A percentile compares a stretch with the other conserved stretches of the same genome.
Evolutionary conservation across 495 filamentous ascomycete genomes (phyloP).

Genomic region (Penicillium ucsense): DNA sequence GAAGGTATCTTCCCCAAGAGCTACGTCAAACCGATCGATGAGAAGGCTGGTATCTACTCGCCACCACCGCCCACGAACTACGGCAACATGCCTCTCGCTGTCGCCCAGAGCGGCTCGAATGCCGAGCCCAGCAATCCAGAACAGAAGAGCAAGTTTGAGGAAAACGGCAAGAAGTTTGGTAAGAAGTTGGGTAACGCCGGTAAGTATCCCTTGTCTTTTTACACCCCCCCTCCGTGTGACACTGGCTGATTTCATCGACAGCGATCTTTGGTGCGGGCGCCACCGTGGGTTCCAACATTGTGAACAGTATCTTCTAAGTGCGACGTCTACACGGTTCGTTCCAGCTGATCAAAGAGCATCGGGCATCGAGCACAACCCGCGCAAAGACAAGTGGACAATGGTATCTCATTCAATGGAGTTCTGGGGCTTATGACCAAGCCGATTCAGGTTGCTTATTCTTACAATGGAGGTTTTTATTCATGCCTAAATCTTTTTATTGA

Average conservation of each 20-base stretch:
- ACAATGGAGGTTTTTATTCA: too few relatives aligned
- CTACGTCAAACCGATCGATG: slow-evolving; percentile 62
- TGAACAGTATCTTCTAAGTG: slow-evolving; percentile 79
- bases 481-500: too few relatives aligned
- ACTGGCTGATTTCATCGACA: slow-evolving; percentile 10
- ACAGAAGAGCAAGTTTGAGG: slow-evolving; percentile 39
- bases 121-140: slow-evolving; percentile 18
- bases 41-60: slow-evolving; percentile 23
- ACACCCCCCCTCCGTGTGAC: slow-evolving; percentile 5
- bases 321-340: not conserved
- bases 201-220: slow-evolving; percentile 15
- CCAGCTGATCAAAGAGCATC: not conserved
- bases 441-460: too few relatives aligned
- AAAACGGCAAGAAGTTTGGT: slow-evolving; percentile 48
- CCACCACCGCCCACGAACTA: slow-evolving; percentile 34
- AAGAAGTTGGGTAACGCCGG: slow-evolving; percentile 48
- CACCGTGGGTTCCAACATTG: slow-evolving; percentile 83
- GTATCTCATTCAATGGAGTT: too few relatives aligned
- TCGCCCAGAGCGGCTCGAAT: slow-evolving; percentile 33
- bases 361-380: too few relatives aligned
- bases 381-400: too few relatives aligned
- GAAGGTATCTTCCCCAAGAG: slow-evolving; percentile 86
- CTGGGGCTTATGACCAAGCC: too few relatives aligned
- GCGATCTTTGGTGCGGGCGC: slow-evolving; percentile 77
- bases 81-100: slow-evolving; percentile 44